Evolutionary conservation across 2,329 filamentous ascomycete genomes (phyloP).

Genomic region (Endoconidiophora polonica): DNA sequence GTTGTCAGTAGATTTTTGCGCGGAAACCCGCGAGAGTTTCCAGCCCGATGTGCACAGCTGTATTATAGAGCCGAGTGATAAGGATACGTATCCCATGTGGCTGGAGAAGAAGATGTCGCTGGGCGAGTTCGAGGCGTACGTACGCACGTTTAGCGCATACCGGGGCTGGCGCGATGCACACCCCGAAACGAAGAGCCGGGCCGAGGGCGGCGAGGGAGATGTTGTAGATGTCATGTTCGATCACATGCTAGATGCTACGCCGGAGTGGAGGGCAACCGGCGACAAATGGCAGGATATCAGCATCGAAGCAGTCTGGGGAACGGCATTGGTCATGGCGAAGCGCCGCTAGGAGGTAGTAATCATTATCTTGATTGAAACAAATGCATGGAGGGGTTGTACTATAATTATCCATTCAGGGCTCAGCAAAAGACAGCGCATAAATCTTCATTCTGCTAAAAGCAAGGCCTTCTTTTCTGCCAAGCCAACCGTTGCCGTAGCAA

Average conservation of each 20-base stretch:
- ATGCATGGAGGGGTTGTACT: no score
- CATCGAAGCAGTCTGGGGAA: conserved; percentile 45
- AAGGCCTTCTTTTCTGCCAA: no score
- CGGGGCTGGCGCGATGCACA: conserved; percentile 41
- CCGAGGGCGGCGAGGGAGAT: conserved; percentile 41
- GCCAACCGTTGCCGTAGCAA: background rate
- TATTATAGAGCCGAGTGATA: conserved; percentile 19
- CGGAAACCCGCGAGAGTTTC: conserved; percentile 35
- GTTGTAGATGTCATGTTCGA: conserved; percentile 47
- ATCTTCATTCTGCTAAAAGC: no score
- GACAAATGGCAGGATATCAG: conserved; percentile 35
- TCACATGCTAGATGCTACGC: conserved; percentile 35
- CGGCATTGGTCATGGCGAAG: conserved; percentile 39
- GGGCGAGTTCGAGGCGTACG: conserved; percentile 42
- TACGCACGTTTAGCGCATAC: conserved; percentile 43
- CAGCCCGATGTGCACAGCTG: conserved; percentile 31
- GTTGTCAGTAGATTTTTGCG: conserved; percentile 35
- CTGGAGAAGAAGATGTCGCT: conserved; percentile 37
- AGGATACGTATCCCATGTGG: conserved; percentile 24
- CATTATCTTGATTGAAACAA: no score
- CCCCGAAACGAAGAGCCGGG: conserved; percentile 30
- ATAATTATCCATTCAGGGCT: no score
- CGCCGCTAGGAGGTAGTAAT: conserved; percentile 15
- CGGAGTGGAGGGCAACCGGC: conserved; percentile 31
- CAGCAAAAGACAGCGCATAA: no score